phyloP scores from a whole-genome alignment of 2,329 filamentous ascomycete species.

The Aureobasidium sp. region DNA sequence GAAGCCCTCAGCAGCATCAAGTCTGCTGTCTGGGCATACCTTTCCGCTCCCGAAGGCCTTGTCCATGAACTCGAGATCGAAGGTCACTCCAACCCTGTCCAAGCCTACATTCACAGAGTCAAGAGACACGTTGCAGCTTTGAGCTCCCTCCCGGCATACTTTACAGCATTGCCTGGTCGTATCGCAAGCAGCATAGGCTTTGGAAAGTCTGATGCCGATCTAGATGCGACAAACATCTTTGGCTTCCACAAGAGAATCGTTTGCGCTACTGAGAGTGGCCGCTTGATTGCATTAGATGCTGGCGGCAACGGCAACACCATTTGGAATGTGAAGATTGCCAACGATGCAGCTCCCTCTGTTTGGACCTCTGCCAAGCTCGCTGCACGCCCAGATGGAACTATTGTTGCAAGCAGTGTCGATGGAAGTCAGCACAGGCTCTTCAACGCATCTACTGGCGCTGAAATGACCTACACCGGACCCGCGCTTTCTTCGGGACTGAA shows the following conservation, averaged over 20 bases:
- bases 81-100: slow-evolving; percentile 67
- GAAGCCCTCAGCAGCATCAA: slow-evolving; percentile 77
- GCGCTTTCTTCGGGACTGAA: neutral
- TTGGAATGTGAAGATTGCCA: slow-evolving; percentile 60
- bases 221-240: slow-evolving; percentile 53
- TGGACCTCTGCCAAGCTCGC: slow-evolving; percentile 5
- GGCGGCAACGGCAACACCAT: slow-evolving; percentile 63
- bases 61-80: slow-evolving; percentile 78
- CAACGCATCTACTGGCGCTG: slow-evolving; percentile 24
- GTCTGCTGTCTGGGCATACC: slow-evolving; percentile 69
- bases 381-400: slow-evolving; percentile 11
- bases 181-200: slow-evolving; percentile 46
- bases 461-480: slow-evolving; percentile 9
- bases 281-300: slow-evolving; percentile 70
- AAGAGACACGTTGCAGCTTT: slow-evolving; percentile 74
- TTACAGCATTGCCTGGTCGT: slow-evolving; percentile 59
- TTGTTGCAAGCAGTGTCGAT: neutral
- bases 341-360: neutral
- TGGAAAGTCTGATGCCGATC: slow-evolving; percentile 21
- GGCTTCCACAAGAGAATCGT: slow-evolving; percentile 83
- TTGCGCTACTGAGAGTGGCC: slow-evolving; percentile 69
- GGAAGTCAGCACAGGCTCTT: slow-evolving; percentile 9
- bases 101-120: slow-evolving; percentile 82
- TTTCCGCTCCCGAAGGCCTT: slow-evolving; percentile 54
- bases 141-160: slow-evolving; percentile 63